These are phyloP conservation scores for Monosporascus cannonballus DNA, from an alignment of 2,329 filamentous ascomycete genomes.

Conservation along the genomic window DNA sequence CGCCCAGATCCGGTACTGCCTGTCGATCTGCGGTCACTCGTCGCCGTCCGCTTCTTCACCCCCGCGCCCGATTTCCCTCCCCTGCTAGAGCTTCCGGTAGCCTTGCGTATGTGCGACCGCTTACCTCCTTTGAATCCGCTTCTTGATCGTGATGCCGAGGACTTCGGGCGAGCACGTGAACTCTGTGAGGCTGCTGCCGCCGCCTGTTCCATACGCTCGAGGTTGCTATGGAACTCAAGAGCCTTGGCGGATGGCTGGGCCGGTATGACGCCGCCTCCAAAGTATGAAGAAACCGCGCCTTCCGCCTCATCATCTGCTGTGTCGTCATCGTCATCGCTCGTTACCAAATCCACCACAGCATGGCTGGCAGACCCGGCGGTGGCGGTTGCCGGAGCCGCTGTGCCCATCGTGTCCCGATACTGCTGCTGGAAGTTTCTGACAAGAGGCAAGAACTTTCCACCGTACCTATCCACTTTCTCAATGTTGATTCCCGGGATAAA, in stretches of 20 bases:
- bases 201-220: constrained; percentile 17
- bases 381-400: constrained; percentile 5
- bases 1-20: constrained; percentile 7
- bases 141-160: constrained; percentile 14
- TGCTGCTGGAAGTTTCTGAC: constrained; percentile 41
- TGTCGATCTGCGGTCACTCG: constrained; percentile 4
- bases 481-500: constrained; percentile 56
- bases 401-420: constrained; percentile 47
- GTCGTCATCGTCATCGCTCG: constrained; percentile 26
- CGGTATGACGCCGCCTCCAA: constrained; percentile 20
- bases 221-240: constrained; percentile 22
- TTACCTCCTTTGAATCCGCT: constrained; percentile 16
- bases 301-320: constrained; percentile 18
- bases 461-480: constrained; percentile 57
- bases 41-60: constrained; percentile 15
- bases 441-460: constrained; percentile 53
- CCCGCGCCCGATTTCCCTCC: constrained; percentile 7
- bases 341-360: constrained; percentile 50
- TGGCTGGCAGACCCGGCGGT: constrained; percentile 17
- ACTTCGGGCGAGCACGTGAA: constrained; percentile 14
- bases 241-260: constrained; percentile 14
- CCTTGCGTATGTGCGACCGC: constrained; percentile 9
- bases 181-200: constrained; percentile 9
- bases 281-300: constrained; percentile 42
- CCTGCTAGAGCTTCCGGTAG: constrained; percentile 10